A percentile compares a stretch with the other conserved stretches of the same genome.
These are phyloP conservation scores for Arthrobotrys iridis DNA, from an alignment of 2,329 filamentous ascomycete genomes.

Conservation along the genomic window DNA sequence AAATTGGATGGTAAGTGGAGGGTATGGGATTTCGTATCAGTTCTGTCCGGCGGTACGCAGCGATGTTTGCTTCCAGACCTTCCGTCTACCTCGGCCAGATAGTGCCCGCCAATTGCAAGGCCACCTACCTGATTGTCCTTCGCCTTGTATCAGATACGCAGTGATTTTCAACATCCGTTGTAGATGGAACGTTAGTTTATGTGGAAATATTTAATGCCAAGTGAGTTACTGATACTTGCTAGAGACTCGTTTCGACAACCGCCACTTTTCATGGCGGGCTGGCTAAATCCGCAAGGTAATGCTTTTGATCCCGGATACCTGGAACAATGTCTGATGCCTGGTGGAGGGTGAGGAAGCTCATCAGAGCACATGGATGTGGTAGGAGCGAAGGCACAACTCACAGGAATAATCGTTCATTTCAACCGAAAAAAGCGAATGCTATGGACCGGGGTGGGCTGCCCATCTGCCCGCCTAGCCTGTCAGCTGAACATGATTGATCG, in stretches of 20 bases:
- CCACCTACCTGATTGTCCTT: constrained; percentile 1
- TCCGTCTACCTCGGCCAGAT: constrained; percentile 25
- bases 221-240: constrained; percentile 23
- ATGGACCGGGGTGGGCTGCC: constrained; percentile 33
- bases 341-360: constrained; percentile 8
- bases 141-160: constrained; percentile 19
- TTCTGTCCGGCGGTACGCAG: neutral
- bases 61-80: neutral
- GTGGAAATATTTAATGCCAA: neutral
- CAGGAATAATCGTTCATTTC: constrained; percentile 52
- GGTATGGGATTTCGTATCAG: constrained; percentile 3
- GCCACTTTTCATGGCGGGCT: constrained; percentile 20
- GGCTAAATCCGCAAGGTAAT: constrained; percentile 40
- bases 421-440: constrained; percentile 51
- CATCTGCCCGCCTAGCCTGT: constrained; percentile 52
- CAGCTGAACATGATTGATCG: constrained; percentile 52
- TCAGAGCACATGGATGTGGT: constrained; percentile 31
- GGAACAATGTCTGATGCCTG: constrained; percentile 40
- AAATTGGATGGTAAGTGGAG: neutral
- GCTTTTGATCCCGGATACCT: constrained; percentile 34
- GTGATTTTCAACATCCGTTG: neutral
- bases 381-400: constrained; percentile 29
- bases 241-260: constrained; percentile 30
- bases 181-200: neutral
- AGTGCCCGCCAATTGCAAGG: constrained; percentile 31